Evolutionary conservation across 2,329 filamentous ascomycete species (phyloP), one percentile per base, ranked within the genome.

Genomic region (Lachnellula hyalina): DNA sequence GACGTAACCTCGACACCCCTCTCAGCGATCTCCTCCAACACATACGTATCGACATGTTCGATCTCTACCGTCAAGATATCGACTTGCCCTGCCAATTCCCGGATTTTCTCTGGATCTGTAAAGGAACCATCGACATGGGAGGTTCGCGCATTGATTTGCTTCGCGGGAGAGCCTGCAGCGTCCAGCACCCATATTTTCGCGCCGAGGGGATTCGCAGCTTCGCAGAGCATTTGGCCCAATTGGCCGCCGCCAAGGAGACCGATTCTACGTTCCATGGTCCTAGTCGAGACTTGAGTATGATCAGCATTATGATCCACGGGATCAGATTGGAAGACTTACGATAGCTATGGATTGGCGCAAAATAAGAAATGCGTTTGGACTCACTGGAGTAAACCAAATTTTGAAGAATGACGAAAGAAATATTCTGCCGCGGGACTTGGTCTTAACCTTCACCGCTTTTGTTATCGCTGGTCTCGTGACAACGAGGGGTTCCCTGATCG

Each of bases 1-100:
- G 66, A 67, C 38, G 61, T 72, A 21, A 84, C 75, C 59, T 82
- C 73, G 4, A 87, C 83, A 35, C 85, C 83, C 51, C 77, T 75
- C 15, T 82, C 81, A 4, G 82, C 83, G 54, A 96, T 84, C 68
- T 95, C 89, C 72, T 96, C 90, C 4, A 96, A 80, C 23, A 94
- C 86, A 51, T 90, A 78, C n/a, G 90, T 94, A 71, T 96, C 84
- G 55, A 96, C 87, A 73, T 96, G 93, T 76, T 97, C 93, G 61
- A 96, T 96, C 73, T 97, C 93, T 14, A 96, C 89, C 0, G 91
- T 96, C 58, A 96, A 77, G 15, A 96, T 83, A 69, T 96, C 89
- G 64, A 85, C 90, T 35, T 78, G 74, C 40, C 80, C 74, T 2
- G 93, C 91, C n/a, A 97, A 78, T 70, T 90, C 79, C 44, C 85